Evolutionary conservation across 306 rosid species (phyloP), one percentile per base, ranked within the genome.

Genomic region (Vicia faba): DNA sequence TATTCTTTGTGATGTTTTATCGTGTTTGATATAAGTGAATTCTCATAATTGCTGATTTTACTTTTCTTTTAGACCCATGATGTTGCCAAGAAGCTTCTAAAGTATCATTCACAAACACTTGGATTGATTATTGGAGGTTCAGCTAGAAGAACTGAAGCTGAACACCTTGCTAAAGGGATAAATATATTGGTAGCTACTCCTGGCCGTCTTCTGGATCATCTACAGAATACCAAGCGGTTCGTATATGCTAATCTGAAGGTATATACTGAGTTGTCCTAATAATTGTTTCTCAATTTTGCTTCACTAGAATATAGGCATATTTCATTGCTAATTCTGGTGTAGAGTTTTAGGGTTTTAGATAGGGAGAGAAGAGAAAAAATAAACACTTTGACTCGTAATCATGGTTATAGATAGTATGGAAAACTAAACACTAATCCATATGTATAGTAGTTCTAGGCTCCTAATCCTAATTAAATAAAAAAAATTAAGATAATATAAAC

Each of bases 161-260:
- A 86, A 33, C 87, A 92, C n/a, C 48, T 92, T 50, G 83, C 78
- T 26, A 92, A 89, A 74, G 98, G 98, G 68, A 79, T 80, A 8
- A 92, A 92, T 75, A 60, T 92, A 25, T 74, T 92, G 77, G 92
- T 92, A 35, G 98, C 80, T 49, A 92, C 98, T 36, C 96, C 98
- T 15, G 98, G 98, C 66, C 98, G 98, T 40, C 96, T 92, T 77
- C 86, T 92, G 45, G 98, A 92, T 72, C 98, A 92, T 83, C 93
- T 92, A 45, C 92, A 87, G 76, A 82, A 87, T 69, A 92, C 98
- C 1, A 92, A 87, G 78, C 91, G 92, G 41, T 92, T 92, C 57
- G 66, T 89, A 61, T 83, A 53, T 54, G 81, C 83, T 61, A 89
- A 83, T 74, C 69, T 92, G 82, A 89, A 87, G 98, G 98, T 89